Evolutionary conservation across 1,139 yeast species (phyloP), one percentile per base, ranked within the genome.

Genomic region (Taiozyma onychis): DNA sequence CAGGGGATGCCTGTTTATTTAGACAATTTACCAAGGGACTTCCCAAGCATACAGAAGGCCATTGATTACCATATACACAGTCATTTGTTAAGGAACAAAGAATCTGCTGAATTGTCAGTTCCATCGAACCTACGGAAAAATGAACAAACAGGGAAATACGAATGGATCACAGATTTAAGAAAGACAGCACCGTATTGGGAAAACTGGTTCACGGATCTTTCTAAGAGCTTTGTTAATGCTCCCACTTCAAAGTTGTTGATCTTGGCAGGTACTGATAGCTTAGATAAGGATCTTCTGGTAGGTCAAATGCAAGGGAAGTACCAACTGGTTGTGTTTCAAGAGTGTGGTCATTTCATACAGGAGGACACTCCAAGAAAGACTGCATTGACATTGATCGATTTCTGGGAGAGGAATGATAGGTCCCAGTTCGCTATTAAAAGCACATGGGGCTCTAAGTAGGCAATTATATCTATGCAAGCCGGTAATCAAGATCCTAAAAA

Each of bases 221-320:
- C 96, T 0, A 65, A 72, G 3, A 74, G 76, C 45, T 93, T 93
- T 62, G 75, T 81, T 7, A 48, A 62, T 6, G 68, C 77, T 2
- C 74, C 77, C 1, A 76, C 86, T 0, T 83, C 93, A 1, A 85
- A 89, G 60, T 61, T 93, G 49, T 73, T 93, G 44, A 75, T 93
- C 1, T 69, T 93, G n/a, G 95, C 98, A 0, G 96, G 96, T 4
- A 88, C 91, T 51, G 97, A 93, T 61, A 81, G 88, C 10, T 72
- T 95, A 30, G 99, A 95, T 67, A 89, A 85, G 55, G 78, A 79
- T 44, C 71, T 93, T 43, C 89, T 90, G 65, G 84, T 93, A 51
- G 99, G 97, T 0, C 99, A 95, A 68, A 93, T 93, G 99, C 98
- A 91, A 68, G 95, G 95, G 0, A 89, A 88, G 63, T 93, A 86